These are phyloP conservation scores for Hawksworthiomyces lignivorus DNA, from an alignment of 2,329 filamentous ascomycete species.

Conservation along the genomic window DNA sequence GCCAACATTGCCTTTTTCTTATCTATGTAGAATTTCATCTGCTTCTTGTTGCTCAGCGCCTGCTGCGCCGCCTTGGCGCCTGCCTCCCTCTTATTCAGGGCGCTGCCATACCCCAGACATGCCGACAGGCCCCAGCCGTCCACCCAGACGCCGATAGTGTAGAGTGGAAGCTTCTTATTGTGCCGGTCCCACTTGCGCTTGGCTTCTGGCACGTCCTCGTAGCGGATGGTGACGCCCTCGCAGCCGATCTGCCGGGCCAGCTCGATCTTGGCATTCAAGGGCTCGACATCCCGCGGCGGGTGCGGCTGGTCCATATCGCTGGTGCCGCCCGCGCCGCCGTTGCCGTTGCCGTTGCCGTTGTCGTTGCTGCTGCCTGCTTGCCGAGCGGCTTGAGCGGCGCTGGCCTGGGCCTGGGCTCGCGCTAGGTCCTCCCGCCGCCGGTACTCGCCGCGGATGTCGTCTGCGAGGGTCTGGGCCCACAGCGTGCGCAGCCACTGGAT, in stretches of 20 bases:
- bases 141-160: constrained; percentile 56
- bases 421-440: constrained; percentile 18
- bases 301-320: too few relatives aligned
- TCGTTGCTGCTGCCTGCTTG: not conserved
- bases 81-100: constrained; percentile 61
- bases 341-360: not conserved
- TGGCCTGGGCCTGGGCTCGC: too few relatives aligned
- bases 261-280: constrained; percentile 39
- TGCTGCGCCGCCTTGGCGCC: constrained; percentile 56
- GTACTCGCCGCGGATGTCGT: constrained; percentile 43
- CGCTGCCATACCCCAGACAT: constrained; percentile 56
- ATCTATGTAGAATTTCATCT: constrained; percentile 43
- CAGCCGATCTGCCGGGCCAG: constrained; percentile 46
- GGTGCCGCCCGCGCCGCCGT: not conserved
- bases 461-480: constrained; percentile 59
- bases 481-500: constrained; percentile 66
- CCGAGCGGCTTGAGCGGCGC: too few relatives aligned
- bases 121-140: constrained; percentile 61
- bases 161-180: constrained; percentile 47
- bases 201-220: constrained; percentile 48
- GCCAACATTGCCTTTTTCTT: constrained; percentile 45
- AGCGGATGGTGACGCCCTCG: constrained; percentile 52
- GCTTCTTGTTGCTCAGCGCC: constrained; percentile 58
- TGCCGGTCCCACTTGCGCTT: constrained; percentile 47
- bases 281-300: too few relatives aligned